Conservation (phyloP, 345 rosid genomes). For the Melaleuca alternifolia region DNA sequence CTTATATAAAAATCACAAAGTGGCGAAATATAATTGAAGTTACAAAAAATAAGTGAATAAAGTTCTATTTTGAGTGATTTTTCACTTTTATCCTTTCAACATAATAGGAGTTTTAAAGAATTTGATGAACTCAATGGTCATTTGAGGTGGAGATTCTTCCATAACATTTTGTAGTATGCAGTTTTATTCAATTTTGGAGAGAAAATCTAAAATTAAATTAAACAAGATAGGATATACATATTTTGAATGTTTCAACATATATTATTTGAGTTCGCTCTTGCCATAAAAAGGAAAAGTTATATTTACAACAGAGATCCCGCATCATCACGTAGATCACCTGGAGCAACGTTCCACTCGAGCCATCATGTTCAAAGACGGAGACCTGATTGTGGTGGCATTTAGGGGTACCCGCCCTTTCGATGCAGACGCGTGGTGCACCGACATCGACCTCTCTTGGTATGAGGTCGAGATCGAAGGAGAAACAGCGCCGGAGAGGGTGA, state of each 20-base stretch:
- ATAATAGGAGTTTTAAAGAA: not conserved
- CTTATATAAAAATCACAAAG: not conserved
- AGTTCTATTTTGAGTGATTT: not conserved
- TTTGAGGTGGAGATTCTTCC: not conserved
- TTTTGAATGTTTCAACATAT: not conserved
- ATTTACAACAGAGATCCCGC: not conserved
- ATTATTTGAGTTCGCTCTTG: not conserved
- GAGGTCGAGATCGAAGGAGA: slow-evolving; percentile 18
- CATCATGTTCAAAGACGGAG: slow-evolving; percentile 16
- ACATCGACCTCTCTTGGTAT: slow-evolving; percentile 34
- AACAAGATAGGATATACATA: too few relatives aligned
- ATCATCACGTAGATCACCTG: slow-evolving; percentile 14
- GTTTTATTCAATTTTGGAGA: too few relatives aligned
- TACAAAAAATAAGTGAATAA: not conserved
- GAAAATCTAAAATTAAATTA: too few relatives aligned
- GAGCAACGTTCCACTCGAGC: slow-evolving; percentile 13
- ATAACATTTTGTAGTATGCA: too few relatives aligned
- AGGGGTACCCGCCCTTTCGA: slow-evolving; percentile 39
- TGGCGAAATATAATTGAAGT: not conserved
- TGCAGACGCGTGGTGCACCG: slow-evolving; percentile 37
- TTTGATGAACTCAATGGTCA: not conserved
- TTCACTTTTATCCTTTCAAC: not conserved
- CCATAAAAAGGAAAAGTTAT: not conserved
- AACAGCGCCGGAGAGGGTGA: not conserved
- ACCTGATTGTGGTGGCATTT: slow-evolving; percentile 27